Evolutionary conservation across 345 rosid genomes (phyloP), one percentile per base, ranked within the genome.

Genomic region (Leavenworthia alabamica): DNA sequence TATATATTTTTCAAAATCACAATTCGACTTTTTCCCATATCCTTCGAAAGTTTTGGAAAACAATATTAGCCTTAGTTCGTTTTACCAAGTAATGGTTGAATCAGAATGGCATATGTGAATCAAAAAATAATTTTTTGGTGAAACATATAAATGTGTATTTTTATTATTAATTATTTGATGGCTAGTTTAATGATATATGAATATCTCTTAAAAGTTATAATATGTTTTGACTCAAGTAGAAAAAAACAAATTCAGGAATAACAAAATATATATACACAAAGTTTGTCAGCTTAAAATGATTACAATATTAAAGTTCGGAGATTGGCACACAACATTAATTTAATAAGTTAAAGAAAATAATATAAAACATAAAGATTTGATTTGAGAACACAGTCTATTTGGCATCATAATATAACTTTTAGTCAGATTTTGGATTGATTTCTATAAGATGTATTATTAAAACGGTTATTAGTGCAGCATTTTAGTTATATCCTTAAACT

Each of bases 281-380:
- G 10, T 29, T 57, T 68, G 66, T 59, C 61, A 33, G 39, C 52
- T 22, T 49, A 41, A 65, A 48, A 40, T 49, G 44, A 49, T 58
- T 48, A 40, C 46, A 41, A 44, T 31, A 61, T 43, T 41, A 3
- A 60, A 61, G 50, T 44, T 14, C 23, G 44, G 36, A 65, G 15
- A 33, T 54, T 55, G 27, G 9, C 26, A 32, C 45, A 44, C 53
- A 54, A 32, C 27, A 43, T 14, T 33, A 62, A 7, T 35, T 29
- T 37, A 26, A 36, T 35, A 23, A 45, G 45, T 14, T 10, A 17
- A 41, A 16, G 37, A 26, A 43, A 48, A 15, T 7, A 36, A 44
- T 23, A 43, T 42, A 69, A 49, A 51, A 44, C 19, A 44, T 44
- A 26, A 44, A 8, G 14, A 44, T 54, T 32, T 44, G 46, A 32